Base-by-base conservation (phyloP, 768 basidiomycete species). In the Podaxis pistillaris region DNA sequence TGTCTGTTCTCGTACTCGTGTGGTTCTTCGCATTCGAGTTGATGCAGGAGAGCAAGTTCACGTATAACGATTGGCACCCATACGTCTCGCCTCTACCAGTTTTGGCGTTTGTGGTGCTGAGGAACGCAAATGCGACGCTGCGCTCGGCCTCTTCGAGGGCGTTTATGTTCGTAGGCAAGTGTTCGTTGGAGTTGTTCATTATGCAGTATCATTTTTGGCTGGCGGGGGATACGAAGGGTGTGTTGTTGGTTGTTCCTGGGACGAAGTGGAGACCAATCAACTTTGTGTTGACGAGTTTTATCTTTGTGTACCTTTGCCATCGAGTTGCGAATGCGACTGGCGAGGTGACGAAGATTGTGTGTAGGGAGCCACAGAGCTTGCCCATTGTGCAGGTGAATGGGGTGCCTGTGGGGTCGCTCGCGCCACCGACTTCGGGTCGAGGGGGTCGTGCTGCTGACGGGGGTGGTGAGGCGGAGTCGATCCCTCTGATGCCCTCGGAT, bases 151-250 rank as follows among this genome's bases (percentile, higher is more conserved):
- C 84, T 22, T 91, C 88, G 11, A 79, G 77, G 13, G 74, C 85
- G 30, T 96, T 94, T 76, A 86, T 86, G 26, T 93, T 91, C 75
- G 81, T 96, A 56, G 94, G 94, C 44, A 86, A 79, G 70, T 94
- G 92, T 74, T 95, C 93, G 4, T 81, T 96, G 58, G 94, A 97
- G 75, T 90, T 93, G 0, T 97, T 95, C 73, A 90, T 96, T 69
- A 84, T 96, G 62, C 94, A 96, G 70, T 96, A 88, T 72, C 93
- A 93, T 68, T 76, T 92, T 49, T 94, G 91, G 91, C 79, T 94
- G 37, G 93, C 90, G 0, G 90, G 82, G 3, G 92, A 94, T 68
- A 92, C 89, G 36, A 90, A 90, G 72, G 90, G 91, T 17, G 80
- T 96, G 62, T 80, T 96, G 24, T 74, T 94, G 53, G 82, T 95